Conservation (phyloP, 805 yeast species). For the Lachancea dasiensis region DNA sequence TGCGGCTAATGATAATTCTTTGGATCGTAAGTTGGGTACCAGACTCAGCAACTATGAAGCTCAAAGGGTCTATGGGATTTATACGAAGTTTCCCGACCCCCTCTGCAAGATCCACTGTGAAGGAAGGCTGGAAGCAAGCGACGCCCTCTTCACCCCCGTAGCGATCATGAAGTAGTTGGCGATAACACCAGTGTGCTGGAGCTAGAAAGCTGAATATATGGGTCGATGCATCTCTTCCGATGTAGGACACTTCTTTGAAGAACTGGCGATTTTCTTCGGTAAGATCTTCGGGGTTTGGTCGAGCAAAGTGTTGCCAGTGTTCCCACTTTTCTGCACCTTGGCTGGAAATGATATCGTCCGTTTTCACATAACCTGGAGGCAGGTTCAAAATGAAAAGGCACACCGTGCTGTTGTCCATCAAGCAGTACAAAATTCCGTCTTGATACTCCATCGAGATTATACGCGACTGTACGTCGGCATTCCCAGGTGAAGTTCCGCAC, state of each 20-base stretch:
- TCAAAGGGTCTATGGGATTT: constrained; percentile 26
- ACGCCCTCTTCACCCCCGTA: neutral
- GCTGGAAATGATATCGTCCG: constrained; percentile 10
- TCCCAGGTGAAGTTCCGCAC: constrained; percentile 16
- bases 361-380: constrained; percentile 22
- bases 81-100: constrained; percentile 15
- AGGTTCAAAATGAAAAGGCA: constrained; percentile 24
- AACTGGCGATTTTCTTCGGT: constrained; percentile 15
- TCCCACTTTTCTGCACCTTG: constrained; percentile 7
- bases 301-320: neutral
- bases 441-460: constrained; percentile 23
- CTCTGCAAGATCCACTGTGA: neutral
- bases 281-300: constrained; percentile 8
- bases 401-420: constrained; percentile 21
- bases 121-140: constrained; percentile 3
- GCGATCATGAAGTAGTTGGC: neutral
- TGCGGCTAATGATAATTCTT: constrained; percentile 37
- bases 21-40: constrained; percentile 85
- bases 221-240: constrained; percentile 15
- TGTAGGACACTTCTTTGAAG: constrained; percentile 11
- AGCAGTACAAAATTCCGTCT: constrained; percentile 25
- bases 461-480: constrained; percentile 12
- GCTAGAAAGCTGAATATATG: constrained; percentile 22
- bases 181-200: constrained; percentile 13
- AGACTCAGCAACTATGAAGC: constrained; percentile 68